A percentile compares a stretch with the other conserved stretches of the same genome.
These are phyloP conservation scores for Talaromyces liani DNA, from an alignment of 495 filamentous ascomycete species.

Conservation along the genomic window DNA sequence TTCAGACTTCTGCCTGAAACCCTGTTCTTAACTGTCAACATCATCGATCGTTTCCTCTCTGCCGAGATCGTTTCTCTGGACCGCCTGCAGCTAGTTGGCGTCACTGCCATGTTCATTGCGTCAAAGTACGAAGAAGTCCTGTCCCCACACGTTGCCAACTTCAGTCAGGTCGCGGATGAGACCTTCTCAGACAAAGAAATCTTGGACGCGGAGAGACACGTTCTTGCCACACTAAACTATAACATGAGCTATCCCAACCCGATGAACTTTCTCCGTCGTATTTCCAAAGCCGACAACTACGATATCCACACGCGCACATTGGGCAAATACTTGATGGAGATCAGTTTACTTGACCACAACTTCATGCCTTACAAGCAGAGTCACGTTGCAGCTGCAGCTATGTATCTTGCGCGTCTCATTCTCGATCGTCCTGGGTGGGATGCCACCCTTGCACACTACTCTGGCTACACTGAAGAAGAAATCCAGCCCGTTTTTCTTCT, in stretches of 20 bases:
- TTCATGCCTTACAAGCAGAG: conserved; percentile 84
- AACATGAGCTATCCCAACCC: conserved; percentile 98
- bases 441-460: conserved; percentile 81
- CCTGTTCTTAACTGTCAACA: conserved; percentile 92
- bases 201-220: conserved; percentile 90
- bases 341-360: conserved; percentile 86
- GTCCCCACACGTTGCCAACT: conserved; percentile 93
- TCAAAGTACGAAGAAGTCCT: conserved; percentile 98
- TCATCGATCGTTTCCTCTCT: conserved; percentile 95
- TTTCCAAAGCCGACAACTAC: conserved; percentile 97
- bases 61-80: conserved; percentile 90
- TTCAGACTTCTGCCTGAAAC: conserved; percentile 98
- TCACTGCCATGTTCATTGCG: conserved; percentile 97
- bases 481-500: conserved; percentile 85
- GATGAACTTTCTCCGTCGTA: conserved; percentile 98
- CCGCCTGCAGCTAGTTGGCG: conserved; percentile 89
- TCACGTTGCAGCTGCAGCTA: conserved; percentile 81
- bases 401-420: conserved; percentile 90
- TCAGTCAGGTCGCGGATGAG: conserved; percentile 93
- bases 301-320: conserved; percentile 95
- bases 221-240: conserved; percentile 84
- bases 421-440: conserved; percentile 80
- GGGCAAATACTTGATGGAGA: conserved; percentile 98
- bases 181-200: conserved; percentile 95
- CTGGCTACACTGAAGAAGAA: conserved; percentile 87